Percentiles rank a stretch among this genome's conserved stretches.
Evolutionary conservation across 208 protist species (phyloP).

Genomic region (Trypanosoma theileri): DNA sequence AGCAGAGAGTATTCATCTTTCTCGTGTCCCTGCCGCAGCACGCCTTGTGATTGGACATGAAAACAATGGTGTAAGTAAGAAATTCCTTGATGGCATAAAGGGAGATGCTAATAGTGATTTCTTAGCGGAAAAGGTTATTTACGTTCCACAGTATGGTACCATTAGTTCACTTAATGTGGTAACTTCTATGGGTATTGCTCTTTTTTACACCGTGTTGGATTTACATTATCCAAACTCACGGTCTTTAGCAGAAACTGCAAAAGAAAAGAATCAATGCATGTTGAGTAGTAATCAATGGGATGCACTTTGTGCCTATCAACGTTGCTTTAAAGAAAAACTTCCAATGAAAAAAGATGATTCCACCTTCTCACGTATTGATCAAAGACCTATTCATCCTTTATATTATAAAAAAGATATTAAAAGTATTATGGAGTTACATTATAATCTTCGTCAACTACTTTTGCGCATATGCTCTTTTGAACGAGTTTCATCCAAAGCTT

Average conservation of each 20-base stretch:
- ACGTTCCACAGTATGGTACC: constrained; percentile 89
- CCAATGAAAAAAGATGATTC: constrained; percentile 13
- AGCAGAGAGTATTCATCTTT: constrained; percentile 59
- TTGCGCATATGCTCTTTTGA: background rate
- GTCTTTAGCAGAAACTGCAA: constrained; percentile 9
- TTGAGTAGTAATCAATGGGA: constrained; percentile 3
- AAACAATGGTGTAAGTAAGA: constrained; percentile 72
- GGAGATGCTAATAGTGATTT: background rate
- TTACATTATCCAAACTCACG: constrained; percentile 45
- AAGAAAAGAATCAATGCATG: background rate
- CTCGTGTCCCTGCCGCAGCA: constrained; percentile 35
- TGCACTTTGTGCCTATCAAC: constrained; percentile 23
- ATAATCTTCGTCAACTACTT: constrained; percentile 15
- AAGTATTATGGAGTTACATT: constrained; percentile 25
- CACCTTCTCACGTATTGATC: constrained; percentile 56
- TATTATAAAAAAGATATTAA: constrained; percentile 43
- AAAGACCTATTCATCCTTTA: constrained; percentile 71
- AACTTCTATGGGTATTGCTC: constrained; percentile 77
- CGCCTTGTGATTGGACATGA: constrained; percentile 84
- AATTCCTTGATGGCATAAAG: constrained; percentile 32
- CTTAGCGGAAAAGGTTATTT: constrained; percentile 48
- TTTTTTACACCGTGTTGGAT: constrained; percentile 83
- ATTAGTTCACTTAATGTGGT: constrained; percentile 91
- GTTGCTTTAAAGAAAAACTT: constrained; percentile 20
- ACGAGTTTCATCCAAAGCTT: background rate